Evolutionary conservation across 2,329 filamentous ascomycete species (phyloP).

Genomic region (Xylaria arbuscula): DNA sequence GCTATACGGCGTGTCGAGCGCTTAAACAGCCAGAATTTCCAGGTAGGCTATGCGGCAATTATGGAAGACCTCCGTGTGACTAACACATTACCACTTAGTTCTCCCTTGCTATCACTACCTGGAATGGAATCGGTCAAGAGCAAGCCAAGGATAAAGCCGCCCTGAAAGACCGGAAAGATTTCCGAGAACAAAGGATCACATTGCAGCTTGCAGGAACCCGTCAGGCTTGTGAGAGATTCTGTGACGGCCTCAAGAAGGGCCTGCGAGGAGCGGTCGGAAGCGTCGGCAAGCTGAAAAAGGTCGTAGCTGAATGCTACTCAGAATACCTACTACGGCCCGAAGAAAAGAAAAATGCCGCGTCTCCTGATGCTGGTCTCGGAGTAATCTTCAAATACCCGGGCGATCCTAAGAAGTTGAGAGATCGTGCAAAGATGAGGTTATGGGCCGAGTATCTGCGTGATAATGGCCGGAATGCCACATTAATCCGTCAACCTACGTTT

Average conservation of each 20-base stretch:
- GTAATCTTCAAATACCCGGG: conserved; percentile 95
- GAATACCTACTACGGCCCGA: conserved; percentile 79
- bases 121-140: conserved; percentile 78
- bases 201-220: conserved; percentile 90
- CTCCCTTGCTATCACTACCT: conserved; percentile 92
- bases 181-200: conserved; percentile 83
- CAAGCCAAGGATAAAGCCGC: conserved; percentile 56
- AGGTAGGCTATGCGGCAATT: conserved; percentile 56
- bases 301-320: conserved; percentile 89
- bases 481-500: conserved; percentile 95
- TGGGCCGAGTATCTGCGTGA: conserved; percentile 98
- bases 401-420: conserved; percentile 91
- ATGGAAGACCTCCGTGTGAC: neutral
- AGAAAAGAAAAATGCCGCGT: conserved; percentile 69
- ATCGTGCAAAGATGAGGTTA: conserved; percentile 95
- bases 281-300: conserved; percentile 83
- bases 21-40: conserved; percentile 89
- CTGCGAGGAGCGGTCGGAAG: conserved; percentile 88
- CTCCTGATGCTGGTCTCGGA: conserved; percentile 93
- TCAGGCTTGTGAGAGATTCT: conserved; percentile 92
- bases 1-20: conserved; percentile 92
- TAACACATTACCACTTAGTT: conserved; percentile 67
- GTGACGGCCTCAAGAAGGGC: conserved; percentile 92
- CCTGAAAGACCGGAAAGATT: conserved; percentile 55
- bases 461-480: conserved; percentile 90